Conservation (phyloP, 768 basidiomycete genomes). For the Inosperma sp. region DNA sequence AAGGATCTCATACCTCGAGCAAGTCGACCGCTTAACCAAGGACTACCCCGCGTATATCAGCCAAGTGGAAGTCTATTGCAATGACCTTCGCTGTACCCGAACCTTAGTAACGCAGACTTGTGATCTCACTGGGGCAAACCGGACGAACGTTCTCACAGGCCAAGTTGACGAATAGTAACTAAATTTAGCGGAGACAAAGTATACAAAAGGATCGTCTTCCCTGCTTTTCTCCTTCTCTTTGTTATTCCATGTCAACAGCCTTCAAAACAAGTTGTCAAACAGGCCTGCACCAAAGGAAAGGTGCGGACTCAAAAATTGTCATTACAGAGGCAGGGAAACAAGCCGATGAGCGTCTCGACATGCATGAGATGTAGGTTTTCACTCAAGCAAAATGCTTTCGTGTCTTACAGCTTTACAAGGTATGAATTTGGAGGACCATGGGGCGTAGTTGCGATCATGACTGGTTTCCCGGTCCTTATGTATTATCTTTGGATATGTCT, state of each 20-base stretch:
- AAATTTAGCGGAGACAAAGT: too few relatives aligned
- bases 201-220: too few relatives aligned
- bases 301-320: conserved; percentile 26
- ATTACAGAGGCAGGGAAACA: conserved; percentile 70
- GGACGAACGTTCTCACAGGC: too few relatives aligned
- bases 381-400: conserved; percentile 1
- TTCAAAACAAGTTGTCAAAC: conserved; percentile 13
- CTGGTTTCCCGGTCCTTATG: conserved; percentile 91
- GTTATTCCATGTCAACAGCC: conserved; percentile 8
- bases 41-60: too few relatives aligned
- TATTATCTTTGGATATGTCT: conserved; percentile 99
- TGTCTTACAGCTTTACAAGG: conserved; percentile 35
- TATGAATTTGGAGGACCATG: conserved; percentile 96
- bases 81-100: too few relatives aligned
- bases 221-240: neutral
- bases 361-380: conserved; percentile 53
- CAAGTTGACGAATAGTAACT: too few relatives aligned
- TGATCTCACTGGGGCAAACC: too few relatives aligned
- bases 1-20: too few relatives aligned
- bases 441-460: conserved; percentile 91
- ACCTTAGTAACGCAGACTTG: too few relatives aligned
- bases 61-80: too few relatives aligned
- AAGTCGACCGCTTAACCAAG: too few relatives aligned
- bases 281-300: conserved; percentile 21
- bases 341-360: conserved; percentile 68